Base-by-base conservation (phyloP, 352 stramenopile species). In the Phytopythium aichiense region DNA sequence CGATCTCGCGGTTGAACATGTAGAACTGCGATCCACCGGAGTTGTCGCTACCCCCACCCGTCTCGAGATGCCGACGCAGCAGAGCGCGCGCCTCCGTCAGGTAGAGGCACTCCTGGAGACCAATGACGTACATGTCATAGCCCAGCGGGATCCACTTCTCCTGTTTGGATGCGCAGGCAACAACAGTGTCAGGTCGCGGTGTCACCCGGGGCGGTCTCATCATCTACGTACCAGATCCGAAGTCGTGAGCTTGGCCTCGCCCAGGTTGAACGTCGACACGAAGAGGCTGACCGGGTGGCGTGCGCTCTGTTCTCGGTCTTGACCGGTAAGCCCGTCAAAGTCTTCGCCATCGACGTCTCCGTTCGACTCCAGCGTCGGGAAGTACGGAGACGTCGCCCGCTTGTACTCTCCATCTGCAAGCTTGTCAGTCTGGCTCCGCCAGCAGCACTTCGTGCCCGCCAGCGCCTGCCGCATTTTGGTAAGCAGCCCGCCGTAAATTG, bases 51-150 rank as follows among this genome's bases (percentile, higher is more conserved):
- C 58, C 58, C 22, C 60, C 68, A n/a, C 71, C 72, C n/a, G 71
- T 70, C 57, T 91, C 79, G 56, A 93, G 76, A 54, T 95, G 76
- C 42, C 81, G 69, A 12, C 61, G 72, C 35, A 96, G 79, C 23
- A 81, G 69, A 8, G 72, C 69, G 0, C 85, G 75, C 25, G 92
- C 77, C 38, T 87, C 82, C 18, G 68, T 65, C 31, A 96, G 65
- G 63, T 92, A 71, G 13, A 96, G 75, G 69, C 90, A 97, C 60
- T 97, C 90, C 57, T 96, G 87, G 6, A 96, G 70, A 4, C 84
- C 88, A 61, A 96, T 91, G 33, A 92, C 83, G 64, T 96, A 96
- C 38, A 96, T 72, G 49, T 96, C 87, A 46, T 91, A 67, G 30
- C 86, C 88, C 13, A 60, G 63, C 7, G 87, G 84, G 20, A 97